phyloP scores from a whole-genome alignment of 495 filamentous ascomycete genomes.

The Talaromyces ruber region DNA sequence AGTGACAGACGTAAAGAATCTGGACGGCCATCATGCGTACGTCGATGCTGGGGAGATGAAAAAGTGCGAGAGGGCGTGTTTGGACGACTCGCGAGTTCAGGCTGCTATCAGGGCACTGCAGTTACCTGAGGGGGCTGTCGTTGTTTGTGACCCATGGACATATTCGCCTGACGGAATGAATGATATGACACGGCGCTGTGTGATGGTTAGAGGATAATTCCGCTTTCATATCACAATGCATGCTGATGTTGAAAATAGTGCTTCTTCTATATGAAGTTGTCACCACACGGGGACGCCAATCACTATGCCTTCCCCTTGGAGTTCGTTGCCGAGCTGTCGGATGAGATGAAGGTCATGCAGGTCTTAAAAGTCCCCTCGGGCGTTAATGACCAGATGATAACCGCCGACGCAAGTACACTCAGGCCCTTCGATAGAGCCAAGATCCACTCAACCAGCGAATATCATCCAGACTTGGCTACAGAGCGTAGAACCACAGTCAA shows the following conservation, averaged over 20 bases:
- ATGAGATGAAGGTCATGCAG: constrained; percentile 47
- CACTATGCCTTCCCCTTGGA: constrained; percentile 71
- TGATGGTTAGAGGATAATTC: constrained; percentile 7
- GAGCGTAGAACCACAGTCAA: constrained; percentile 53
- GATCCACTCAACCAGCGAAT: constrained; percentile 56
- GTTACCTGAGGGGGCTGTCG: constrained; percentile 19
- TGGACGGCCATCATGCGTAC: constrained; percentile 20
- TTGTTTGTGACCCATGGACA: constrained; percentile 28
- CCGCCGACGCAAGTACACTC: constrained; percentile 5
- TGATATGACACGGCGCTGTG: constrained; percentile 23
- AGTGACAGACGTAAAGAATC: neutral
- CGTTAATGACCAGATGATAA: constrained; percentile 14
- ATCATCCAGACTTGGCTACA: constrained; percentile 45
- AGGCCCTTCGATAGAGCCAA: constrained; percentile 19
- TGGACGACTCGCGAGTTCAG: constrained; percentile 13
- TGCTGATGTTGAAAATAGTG: constrained; percentile 13
- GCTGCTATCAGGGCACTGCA: constrained; percentile 15
- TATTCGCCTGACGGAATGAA: constrained; percentile 32
- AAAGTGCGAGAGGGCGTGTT: constrained; percentile 19
- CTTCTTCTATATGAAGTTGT: constrained; percentile 22
- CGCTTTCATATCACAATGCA: neutral
- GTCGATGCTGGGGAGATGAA: constrained; percentile 23
- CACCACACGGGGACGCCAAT: constrained; percentile 35
- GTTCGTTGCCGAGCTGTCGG: constrained; percentile 57
- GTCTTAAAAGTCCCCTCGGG: constrained; percentile 30